Percentiles rank a stretch among this genome's conserved stretches.
Conservation (phyloP, 805 yeast species). For the Yarrowia sp. region DNA sequence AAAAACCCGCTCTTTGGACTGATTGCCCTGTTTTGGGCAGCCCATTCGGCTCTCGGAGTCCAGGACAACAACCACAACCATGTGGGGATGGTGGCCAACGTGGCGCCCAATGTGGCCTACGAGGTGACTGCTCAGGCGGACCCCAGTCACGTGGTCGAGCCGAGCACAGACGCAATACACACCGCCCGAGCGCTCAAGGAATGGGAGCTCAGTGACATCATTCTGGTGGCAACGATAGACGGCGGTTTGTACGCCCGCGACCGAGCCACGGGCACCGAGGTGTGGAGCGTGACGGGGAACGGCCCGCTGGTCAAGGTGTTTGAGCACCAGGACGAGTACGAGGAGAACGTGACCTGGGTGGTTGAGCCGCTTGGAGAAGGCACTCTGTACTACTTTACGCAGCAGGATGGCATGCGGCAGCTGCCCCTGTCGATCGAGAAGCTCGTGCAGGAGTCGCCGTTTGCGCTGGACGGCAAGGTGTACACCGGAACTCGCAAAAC, state of each 20-base stretch:
- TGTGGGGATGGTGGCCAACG: conserved; percentile 15
- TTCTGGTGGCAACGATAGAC: conserved; percentile 81
- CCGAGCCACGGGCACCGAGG: conserved; percentile 71
- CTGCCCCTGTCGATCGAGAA: conserved; percentile 82
- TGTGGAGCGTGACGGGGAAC: conserved; percentile 78
- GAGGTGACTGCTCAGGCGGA: conserved; percentile 14
- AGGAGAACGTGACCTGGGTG: conserved; percentile 68
- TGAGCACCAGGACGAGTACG: conserved; percentile 41
- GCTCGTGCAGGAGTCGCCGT: conserved; percentile 83
- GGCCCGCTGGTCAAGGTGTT: conserved; percentile 63
- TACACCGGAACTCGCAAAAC: conserved; percentile 87
- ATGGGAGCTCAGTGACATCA: conserved; percentile 61
- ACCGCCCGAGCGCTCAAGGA: conserved; percentile 50
- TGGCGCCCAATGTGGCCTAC: conserved; percentile 8
- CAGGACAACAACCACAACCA: neutral
- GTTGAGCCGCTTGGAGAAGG: conserved; percentile 93
- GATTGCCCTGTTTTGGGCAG: neutral
- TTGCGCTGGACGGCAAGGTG: conserved; percentile 79
- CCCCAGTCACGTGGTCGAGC: conserved; percentile 5
- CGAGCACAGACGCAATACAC: conserved; percentile 30
- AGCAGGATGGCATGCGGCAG: conserved; percentile 74
- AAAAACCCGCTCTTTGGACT: conserved; percentile 31
- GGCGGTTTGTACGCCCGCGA: conserved; percentile 85
- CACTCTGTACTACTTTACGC: conserved; percentile 77
- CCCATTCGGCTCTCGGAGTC: no score